Evolutionary conservation across 164 flowering plant genomes (phyloP).

Genomic region (Chimonanthus salicifolius): DNA sequence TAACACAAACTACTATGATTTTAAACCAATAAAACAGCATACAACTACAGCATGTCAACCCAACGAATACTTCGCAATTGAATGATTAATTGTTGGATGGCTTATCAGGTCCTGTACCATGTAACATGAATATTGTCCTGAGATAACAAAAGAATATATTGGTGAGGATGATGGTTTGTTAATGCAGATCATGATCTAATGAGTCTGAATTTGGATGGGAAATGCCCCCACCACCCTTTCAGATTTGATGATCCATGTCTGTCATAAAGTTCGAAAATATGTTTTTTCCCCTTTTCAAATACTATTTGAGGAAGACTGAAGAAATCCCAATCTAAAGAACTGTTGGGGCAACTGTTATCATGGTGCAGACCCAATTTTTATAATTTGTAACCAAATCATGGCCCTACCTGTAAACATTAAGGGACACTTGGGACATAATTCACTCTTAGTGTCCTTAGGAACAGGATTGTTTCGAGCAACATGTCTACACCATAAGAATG

Average conservation of each 20-base stretch:
- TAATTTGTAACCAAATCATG: too few species aligned
- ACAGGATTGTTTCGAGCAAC: neutral
- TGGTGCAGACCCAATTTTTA: too few species aligned
- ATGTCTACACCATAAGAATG: neutral
- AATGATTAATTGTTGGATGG: neutral
- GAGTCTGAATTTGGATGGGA: neutral
- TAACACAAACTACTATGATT: neutral
- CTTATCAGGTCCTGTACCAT: neutral
- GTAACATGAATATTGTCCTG: neutral
- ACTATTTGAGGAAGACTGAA: neutral
- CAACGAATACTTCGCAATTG: neutral
- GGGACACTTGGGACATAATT: neutral
- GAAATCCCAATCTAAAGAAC: neutral
- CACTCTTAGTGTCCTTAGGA: neutral
- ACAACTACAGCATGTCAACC: neutral
- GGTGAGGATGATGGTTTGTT: neutral
- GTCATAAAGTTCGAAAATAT: too few species aligned
- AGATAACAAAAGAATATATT: too few species aligned
- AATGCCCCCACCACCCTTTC: neutral
- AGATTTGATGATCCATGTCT: neutral
- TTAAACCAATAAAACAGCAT: neutral
- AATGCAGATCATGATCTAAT: neutral
- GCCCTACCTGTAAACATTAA: too few species aligned
- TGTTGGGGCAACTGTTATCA: neutral
- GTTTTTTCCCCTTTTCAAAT: neutral